These are phyloP conservation scores for Ramularia endophylla DNA, from an alignment of 2,329 filamentous ascomycete species.

Conservation along the genomic window DNA sequence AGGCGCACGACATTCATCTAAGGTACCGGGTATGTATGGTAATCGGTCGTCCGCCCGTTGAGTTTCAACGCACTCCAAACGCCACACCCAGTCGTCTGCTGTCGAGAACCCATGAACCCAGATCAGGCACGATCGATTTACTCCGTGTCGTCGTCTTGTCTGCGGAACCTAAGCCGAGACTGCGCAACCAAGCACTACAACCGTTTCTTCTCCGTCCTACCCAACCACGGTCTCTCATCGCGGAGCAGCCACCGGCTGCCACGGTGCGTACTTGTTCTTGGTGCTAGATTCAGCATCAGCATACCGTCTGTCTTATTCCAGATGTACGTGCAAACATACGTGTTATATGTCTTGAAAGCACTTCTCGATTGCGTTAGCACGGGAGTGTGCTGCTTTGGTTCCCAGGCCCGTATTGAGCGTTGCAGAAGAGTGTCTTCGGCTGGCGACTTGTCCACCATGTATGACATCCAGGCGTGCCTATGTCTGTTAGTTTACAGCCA, in stretches of 20 bases:
- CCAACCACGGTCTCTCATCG: constrained; percentile 19
- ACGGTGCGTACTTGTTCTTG: constrained; percentile 46
- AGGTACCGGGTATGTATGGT: no score
- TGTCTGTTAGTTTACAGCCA: constrained; percentile 7
- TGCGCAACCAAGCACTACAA: neutral
- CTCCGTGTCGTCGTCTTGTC: no score
- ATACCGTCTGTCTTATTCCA: neutral
- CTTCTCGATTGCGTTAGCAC: constrained; percentile 70
- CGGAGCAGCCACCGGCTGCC: constrained; percentile 43
- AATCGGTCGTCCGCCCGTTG: no score
- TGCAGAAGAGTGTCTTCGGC: constrained; percentile 66
- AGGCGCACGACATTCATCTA: no score
- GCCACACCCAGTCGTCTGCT: no score
- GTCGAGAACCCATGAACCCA: no score
- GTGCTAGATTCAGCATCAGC: constrained; percentile 29
- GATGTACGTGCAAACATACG: constrained; percentile 57
- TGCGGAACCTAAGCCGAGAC: no score
- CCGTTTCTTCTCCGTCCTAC: neutral
- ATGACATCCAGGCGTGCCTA: constrained; percentile 95
- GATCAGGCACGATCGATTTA: no score
- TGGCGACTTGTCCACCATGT: constrained; percentile 83
- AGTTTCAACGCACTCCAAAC: no score
- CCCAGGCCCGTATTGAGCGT: constrained; percentile 65
- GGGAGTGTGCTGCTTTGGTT: constrained; percentile 64
- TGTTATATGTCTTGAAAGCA: constrained; percentile 90